Conservation (phyloP, 1,139 yeast species). For the Zygosaccharomyces pseudobailii region DNA sequence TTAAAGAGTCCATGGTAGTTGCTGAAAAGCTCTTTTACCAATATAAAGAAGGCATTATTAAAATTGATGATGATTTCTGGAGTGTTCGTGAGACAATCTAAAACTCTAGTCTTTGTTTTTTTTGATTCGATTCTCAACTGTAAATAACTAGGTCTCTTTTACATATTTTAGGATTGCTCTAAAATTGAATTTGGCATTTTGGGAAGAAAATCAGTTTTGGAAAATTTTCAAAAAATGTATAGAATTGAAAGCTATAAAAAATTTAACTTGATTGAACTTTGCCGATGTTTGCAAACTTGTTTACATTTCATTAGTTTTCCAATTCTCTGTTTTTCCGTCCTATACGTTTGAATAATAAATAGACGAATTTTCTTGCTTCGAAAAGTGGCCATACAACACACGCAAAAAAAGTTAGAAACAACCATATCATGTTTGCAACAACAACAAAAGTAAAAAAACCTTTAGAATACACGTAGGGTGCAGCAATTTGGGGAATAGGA, state of each 20-base stretch:
- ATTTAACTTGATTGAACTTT: too few species aligned
- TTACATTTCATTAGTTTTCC: background rate
- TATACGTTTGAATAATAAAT: background rate
- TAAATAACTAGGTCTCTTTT: background rate
- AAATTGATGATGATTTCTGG: background rate
- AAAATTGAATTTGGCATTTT: too few species aligned
- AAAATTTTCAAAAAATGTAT: too few species aligned
- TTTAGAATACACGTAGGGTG: conserved; percentile 26
- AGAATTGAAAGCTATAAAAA: too few species aligned
- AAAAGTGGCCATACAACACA: conserved; percentile 26
- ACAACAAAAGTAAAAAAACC: conserved; percentile 27
- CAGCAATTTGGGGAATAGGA: conserved; percentile 30
- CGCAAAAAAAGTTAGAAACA: conserved; percentile 23
- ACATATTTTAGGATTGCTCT: too few species aligned
- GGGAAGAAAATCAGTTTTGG: too few species aligned
- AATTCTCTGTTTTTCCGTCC: background rate
- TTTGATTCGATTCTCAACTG: background rate
- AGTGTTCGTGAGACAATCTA: background rate
- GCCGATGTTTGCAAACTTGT: too few species aligned
- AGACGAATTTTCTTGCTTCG: conserved; percentile 15
- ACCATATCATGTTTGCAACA: conserved; percentile 30
- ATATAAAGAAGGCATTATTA: conserved; percentile 13
- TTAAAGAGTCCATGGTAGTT: conserved; percentile 18
- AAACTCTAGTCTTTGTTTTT: too few species aligned
- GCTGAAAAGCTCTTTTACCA: conserved; percentile 28